A percentile compares a stretch with the other conserved stretches of the same genome.
These are phyloP conservation scores for Fusarium aywerte DNA, from an alignment of 2,329 filamentous ascomycete species.

Conservation along the genomic window DNA sequence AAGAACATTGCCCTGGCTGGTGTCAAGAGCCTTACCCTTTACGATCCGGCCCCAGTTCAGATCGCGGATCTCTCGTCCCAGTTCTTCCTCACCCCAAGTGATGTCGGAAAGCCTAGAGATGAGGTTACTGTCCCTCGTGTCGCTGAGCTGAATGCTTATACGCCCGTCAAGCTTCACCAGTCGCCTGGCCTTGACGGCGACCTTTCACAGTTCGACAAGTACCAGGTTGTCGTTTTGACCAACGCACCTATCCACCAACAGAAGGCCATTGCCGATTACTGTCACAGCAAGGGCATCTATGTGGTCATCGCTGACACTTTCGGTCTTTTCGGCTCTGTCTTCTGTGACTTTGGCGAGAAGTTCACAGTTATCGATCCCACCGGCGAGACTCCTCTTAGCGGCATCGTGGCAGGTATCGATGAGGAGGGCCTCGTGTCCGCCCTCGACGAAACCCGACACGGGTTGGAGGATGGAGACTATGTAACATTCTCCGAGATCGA, in stretches of 20 bases:
- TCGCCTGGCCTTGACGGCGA: constrained; percentile 75
- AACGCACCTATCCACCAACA: constrained; percentile 84
- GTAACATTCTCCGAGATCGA: constrained; percentile 94
- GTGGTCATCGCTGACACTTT: constrained; percentile 89
- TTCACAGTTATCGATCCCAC: constrained; percentile 92
- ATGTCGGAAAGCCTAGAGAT: constrained; percentile 93
- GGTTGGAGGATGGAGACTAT: constrained; percentile 94
- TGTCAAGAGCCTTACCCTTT: constrained; percentile 95
- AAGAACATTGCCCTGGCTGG: constrained; percentile 98
- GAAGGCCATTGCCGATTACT: constrained; percentile 87
- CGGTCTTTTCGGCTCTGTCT: constrained; percentile 93
- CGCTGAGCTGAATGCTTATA: constrained; percentile 95
- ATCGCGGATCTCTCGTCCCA: constrained; percentile 94
- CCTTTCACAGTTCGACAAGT: constrained; percentile 85
- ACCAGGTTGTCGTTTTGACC: constrained; percentile 92
- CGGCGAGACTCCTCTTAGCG: constrained; percentile 86
- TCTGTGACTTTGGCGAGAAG: constrained; percentile 96
- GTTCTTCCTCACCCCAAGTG: constrained; percentile 90
- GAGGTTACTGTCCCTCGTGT: constrained; percentile 87
- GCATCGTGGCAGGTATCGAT: constrained; percentile 90
- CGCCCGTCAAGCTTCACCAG: constrained; percentile 83
- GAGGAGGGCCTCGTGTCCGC: constrained; percentile 92
- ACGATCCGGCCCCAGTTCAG: constrained; percentile 85
- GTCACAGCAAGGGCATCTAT: constrained; percentile 93
- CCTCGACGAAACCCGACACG: constrained; percentile 93